Evolutionary conservation across 805 yeast genomes (phyloP), one percentile per base, ranked within the genome.

Genomic region (Tetrapisispora pingtungensis): DNA sequence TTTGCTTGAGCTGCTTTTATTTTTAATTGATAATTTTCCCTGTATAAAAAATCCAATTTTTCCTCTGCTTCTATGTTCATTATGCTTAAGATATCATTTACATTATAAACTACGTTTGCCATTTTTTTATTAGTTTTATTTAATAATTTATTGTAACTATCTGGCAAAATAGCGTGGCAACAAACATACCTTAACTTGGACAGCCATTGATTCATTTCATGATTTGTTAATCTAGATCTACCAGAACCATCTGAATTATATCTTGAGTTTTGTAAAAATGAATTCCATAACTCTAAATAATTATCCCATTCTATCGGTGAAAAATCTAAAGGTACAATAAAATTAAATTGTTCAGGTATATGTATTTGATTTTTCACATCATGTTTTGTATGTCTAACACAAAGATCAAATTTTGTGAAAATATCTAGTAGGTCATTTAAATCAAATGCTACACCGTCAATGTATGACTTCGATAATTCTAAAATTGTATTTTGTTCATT

Each of bases 251-350:
- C 63, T 12, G 57, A 44, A 34, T 71, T 71, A 31, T 80, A 66
- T 4, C 80, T 79, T 28, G 77, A 84, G 27, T 68, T 73, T 14
- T 62, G 55, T 42, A 78, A 66, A 55, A 87, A 86, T n/a, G 75
- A 73, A 17, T 73, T 70, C 56, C 77, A 77, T 18, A 77, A 52
- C 50, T 78, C 78, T 42, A 79, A 74, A 58, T 93, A 93, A 54
- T 85, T 81, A 56, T 85, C 87, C 56, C 84, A 83, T 58, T 93
- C 98, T 18, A 93, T 75, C 0, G 86, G 79, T 3, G 84, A 79
- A 59, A 93, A 84, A 2, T 88, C 86, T 17, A 85, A 70, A 1
- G 84, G 72, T 40, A 93, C 62, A 38, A 88, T 66, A 10, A 79
- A 70, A 42, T 95, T 70, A 3, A 72, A 71, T 58, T 93, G 98